A percentile compares a stretch with the other conserved stretches of the same genome.
These are phyloP conservation scores for Protomyces lactucae-debilis DNA, from an alignment of 1,139 yeast species.

Conservation along the genomic window DNA sequence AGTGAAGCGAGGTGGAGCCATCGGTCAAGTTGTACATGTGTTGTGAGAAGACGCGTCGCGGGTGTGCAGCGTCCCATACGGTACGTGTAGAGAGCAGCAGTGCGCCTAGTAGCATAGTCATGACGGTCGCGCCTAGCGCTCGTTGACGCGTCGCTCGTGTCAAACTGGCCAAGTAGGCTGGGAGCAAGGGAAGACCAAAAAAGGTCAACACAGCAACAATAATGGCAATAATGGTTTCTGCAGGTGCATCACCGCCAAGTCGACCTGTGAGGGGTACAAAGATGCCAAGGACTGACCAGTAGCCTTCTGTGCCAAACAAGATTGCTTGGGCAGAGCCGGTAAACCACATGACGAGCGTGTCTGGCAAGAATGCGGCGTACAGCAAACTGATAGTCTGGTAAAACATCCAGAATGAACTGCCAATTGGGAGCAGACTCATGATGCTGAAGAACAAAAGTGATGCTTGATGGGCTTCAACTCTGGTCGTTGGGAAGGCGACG, in stretches of 20 bases:
- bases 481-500: not conserved
- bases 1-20: constrained; percentile 22
- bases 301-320: constrained; percentile 21
- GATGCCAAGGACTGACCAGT: constrained; percentile 21
- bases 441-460: constrained; percentile 7
- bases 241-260: constrained; percentile 25
- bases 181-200: constrained; percentile 20
- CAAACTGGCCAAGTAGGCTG: constrained; percentile 19
- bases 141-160: not conserved
- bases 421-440: constrained; percentile 8
- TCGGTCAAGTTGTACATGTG: constrained; percentile 27
- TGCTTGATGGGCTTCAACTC: not conserved
- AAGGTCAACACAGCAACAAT: constrained; percentile 6
- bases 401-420: constrained; percentile 17
- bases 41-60: constrained; percentile 26
- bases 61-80: constrained; percentile 27
- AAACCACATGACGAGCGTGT: not conserved
- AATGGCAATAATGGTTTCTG: constrained; percentile 26
- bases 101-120: constrained; percentile 2
- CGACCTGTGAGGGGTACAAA: constrained; percentile 29
- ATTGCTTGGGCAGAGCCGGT: constrained; percentile 19
- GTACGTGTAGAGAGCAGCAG: constrained; percentile 3
- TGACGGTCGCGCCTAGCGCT: constrained; percentile 1
- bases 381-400: constrained; percentile 12
- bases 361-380: constrained; percentile 4